Conservation (phyloP, 2,329 filamentous ascomycete genomes). For the Annulohypoxylon truncatum region DNA sequence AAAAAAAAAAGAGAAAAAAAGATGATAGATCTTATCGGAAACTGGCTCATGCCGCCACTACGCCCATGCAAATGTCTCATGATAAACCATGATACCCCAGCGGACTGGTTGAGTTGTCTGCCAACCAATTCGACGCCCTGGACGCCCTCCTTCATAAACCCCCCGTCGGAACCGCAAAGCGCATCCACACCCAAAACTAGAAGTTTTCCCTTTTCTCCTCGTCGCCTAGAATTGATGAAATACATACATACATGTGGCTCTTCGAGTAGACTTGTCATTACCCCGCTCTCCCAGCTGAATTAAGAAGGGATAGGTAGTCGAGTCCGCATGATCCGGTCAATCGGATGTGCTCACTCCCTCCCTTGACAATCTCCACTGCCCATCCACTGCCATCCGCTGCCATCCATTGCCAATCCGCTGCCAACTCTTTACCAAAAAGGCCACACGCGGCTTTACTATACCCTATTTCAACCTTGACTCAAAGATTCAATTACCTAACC, state of each 20-base stretch:
- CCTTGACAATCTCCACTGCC: conserved; percentile 17
- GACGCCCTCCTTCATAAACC: conserved; percentile 25
- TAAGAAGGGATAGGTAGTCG: conserved; percentile 11
- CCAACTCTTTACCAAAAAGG: conserved; percentile 26
- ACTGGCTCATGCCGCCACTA: background rate
- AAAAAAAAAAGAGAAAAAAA: conserved; percentile 11
- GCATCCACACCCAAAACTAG: conserved; percentile 26
- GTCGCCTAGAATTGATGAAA: background rate
- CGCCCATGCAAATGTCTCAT: conserved; percentile 38
- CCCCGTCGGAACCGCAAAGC: conserved; percentile 21
- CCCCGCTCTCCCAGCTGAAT: conserved; percentile 36
- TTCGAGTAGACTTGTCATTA: conserved; percentile 8
- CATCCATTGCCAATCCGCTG: conserved; percentile 7
- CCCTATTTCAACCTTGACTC: conserved; percentile 24
- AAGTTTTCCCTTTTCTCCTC: conserved; percentile 23
- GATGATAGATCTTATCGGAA: conserved; percentile 37
- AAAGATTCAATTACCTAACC: conserved; percentile 38
- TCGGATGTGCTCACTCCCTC: conserved; percentile 24
- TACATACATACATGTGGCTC: too few species aligned
- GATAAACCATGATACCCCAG: conserved; percentile 14
- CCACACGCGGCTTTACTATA: conserved; percentile 11
- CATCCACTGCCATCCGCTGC: background rate
- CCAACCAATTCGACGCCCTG: conserved; percentile 19
- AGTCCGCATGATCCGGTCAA: conserved; percentile 36
- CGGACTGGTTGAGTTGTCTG: conserved; percentile 14